Conservation (phyloP, 2,329 filamentous ascomycete genomes). For the Apiospora pterosperma region DNA sequence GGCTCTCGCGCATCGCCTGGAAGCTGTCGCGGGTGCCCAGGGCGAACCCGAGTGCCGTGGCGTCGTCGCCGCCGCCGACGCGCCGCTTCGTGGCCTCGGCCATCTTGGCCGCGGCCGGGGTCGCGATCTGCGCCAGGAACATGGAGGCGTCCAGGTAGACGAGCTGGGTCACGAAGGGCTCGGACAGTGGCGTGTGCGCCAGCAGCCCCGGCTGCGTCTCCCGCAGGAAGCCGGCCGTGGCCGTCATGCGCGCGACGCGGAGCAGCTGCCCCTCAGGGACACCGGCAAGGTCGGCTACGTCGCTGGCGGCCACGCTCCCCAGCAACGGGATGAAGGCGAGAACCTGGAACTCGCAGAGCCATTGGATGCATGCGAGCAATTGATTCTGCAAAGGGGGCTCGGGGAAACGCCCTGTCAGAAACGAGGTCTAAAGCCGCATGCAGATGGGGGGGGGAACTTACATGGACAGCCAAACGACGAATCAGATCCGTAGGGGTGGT, state of each 20-base stretch:
- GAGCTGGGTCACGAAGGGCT: slow-evolving; percentile 30
- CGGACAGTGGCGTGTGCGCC: slow-evolving; percentile 35
- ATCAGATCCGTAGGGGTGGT: background rate
- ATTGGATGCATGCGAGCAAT: slow-evolving; percentile 32
- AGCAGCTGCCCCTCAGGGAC: slow-evolving; percentile 34
- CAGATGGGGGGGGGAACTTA: background rate
- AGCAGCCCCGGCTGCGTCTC: slow-evolving; percentile 29
- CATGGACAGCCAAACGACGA: background rate
- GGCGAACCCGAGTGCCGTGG: background rate
- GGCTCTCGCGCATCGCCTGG: background rate
- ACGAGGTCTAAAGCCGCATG: background rate
- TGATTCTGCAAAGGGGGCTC: slow-evolving; percentile 10
- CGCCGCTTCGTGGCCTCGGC: slow-evolving; percentile 17
- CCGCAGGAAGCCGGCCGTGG: slow-evolving; percentile 31
- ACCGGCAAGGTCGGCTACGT: slow-evolving; percentile 37
- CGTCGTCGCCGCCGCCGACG: background rate
- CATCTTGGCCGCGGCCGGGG: slow-evolving; percentile 33
- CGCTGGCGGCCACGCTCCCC: slow-evolving; percentile 31
- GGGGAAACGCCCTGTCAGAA: too few relatives aligned
- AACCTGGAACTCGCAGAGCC: slow-evolving; percentile 41
- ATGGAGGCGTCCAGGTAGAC: slow-evolving; percentile 33
- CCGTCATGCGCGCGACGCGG: slow-evolving; percentile 31
- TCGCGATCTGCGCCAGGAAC: slow-evolving; percentile 33
- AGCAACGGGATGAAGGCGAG: slow-evolving; percentile 39
- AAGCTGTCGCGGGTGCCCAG: background rate